Percentiles rank a stretch among this genome's conserved stretches.
Evolutionary conservation across 768 basidiomycete genomes (phyloP).

Genomic region (Mycena maculata): DNA sequence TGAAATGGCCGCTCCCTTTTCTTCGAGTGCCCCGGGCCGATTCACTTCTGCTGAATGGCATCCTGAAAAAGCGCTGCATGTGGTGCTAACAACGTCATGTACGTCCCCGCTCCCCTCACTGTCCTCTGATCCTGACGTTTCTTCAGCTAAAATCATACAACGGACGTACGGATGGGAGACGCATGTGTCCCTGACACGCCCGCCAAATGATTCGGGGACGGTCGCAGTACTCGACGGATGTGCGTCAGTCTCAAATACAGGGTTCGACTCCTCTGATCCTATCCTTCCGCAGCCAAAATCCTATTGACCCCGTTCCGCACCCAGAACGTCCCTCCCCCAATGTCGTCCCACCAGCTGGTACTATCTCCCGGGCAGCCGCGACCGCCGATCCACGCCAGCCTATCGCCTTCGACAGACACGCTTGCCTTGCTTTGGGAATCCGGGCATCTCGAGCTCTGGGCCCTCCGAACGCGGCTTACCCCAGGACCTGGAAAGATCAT

Average conservation of each 20-base stretch:
- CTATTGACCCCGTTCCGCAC: slow-evolving; percentile 93
- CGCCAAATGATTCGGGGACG: slow-evolving; percentile 82
- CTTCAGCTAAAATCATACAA: slow-evolving; percentile 64
- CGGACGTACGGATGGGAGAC: slow-evolving; percentile 85
- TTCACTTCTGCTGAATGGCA: slow-evolving; percentile 90
- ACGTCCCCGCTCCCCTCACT: slow-evolving; percentile 38
- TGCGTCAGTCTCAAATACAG: slow-evolving; percentile 52
- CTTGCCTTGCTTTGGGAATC: slow-evolving; percentile 77
- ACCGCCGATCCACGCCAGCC: slow-evolving; percentile 75
- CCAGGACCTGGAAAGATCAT: slow-evolving; percentile 69
- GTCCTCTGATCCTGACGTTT: slow-evolving; percentile 1
- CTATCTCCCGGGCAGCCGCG: slow-evolving; percentile 42
- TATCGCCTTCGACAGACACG: slow-evolving; percentile 67
- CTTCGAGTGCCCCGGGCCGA: slow-evolving; percentile 51
- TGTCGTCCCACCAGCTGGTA: slow-evolving; percentile 74
- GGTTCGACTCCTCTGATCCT: not conserved
- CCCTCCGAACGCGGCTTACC: slow-evolving; percentile 70
- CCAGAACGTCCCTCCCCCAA: slow-evolving; percentile 98
- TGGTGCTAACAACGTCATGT: slow-evolving; percentile 79
- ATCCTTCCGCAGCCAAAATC: slow-evolving; percentile 67
- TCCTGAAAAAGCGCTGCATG: slow-evolving; percentile 75
- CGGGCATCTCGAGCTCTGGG: slow-evolving; percentile 78
- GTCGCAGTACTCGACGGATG: slow-evolving; percentile 93
- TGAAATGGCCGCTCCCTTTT: slow-evolving; percentile 68
- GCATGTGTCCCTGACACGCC: slow-evolving; percentile 63